Evolutionary conservation across 306 rosid genomes (phyloP).

Genomic region (Phaseolus lunatus): DNA sequence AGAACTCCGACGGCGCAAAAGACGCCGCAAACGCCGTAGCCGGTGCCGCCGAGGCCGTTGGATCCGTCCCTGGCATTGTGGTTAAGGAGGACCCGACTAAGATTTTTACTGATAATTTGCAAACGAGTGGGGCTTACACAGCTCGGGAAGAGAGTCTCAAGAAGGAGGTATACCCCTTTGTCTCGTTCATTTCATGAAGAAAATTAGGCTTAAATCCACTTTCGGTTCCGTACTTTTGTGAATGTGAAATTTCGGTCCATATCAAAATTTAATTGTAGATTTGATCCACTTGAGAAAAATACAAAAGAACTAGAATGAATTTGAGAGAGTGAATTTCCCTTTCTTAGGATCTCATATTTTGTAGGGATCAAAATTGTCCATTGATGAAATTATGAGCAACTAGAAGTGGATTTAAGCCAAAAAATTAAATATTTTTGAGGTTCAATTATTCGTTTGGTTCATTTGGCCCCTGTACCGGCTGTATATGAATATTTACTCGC

Average conservation of each 20-base stretch:
- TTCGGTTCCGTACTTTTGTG: no score
- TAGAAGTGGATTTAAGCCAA: no score
- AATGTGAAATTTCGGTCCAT: no score
- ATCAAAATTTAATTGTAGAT: no score
- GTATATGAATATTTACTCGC: slow-evolving; percentile 12
- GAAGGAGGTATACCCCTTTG: slow-evolving; percentile 62
- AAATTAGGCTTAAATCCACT: no score
- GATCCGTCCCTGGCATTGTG: slow-evolving; percentile 67
- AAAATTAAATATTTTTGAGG: neutral
- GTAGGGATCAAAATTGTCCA: no score
- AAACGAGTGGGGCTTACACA: slow-evolving; percentile 93
- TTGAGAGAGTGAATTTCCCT: no score
- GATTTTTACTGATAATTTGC: slow-evolving; percentile 89
- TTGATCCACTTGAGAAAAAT: no score
- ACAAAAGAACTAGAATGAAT: no score
- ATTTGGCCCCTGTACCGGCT: neutral
- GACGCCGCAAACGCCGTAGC: slow-evolving; percentile 55
- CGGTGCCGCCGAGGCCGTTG: slow-evolving; percentile 42
- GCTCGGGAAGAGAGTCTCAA: slow-evolving; percentile 91
- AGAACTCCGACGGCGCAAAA: slow-evolving; percentile 64
- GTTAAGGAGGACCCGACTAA: slow-evolving; percentile 84
- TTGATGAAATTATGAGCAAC: no score
- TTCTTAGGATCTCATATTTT: no score
- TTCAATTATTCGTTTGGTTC: no score
- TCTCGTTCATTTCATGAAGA: slow-evolving; percentile 2